Percentiles rank a stretch among this genome's conserved stretches.
phyloP scores from a whole-genome alignment of 2,329 filamentous ascomycete species.

The Aspergillus hiratsukae region DNA sequence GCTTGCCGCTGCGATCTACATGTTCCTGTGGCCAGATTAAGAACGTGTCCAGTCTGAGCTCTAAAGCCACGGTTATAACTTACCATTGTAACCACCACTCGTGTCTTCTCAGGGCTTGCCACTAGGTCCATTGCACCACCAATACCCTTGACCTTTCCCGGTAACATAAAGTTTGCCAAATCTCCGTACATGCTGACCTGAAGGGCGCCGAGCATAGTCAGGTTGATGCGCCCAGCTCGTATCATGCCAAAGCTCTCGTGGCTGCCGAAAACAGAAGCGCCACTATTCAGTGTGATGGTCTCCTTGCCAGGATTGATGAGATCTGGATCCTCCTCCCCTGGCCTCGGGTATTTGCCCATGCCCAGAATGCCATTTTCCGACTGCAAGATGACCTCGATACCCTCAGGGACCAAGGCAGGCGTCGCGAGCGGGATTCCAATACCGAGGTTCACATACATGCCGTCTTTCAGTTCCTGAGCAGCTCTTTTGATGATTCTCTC shows the following conservation, averaged over 20 bases:
- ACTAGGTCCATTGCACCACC: constrained; percentile 75
- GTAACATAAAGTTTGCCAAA: constrained; percentile 86
- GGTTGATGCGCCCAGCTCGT: constrained; percentile 74
- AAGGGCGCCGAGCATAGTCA: constrained; percentile 77
- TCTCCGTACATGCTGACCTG: constrained; percentile 76
- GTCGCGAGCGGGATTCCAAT: constrained; percentile 82
- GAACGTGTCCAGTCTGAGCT: too few species aligned
- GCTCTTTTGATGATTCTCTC: constrained; percentile 76
- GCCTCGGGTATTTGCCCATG: constrained; percentile 71
- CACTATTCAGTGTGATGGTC: constrained; percentile 72
- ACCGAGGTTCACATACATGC: constrained; percentile 86
- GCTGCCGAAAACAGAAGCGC: constrained; percentile 72
- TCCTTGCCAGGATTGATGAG: constrained; percentile 86
- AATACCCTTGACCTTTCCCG: constrained; percentile 81
- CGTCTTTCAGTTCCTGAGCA: constrained; percentile 76
- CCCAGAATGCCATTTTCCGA: constrained; percentile 83
- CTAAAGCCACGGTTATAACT: too few species aligned
- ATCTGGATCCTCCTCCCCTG: constrained; percentile 67
- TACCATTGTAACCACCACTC: constrained; percentile 65
- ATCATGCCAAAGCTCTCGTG: constrained; percentile 87
- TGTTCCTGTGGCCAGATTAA: constrained; percentile 41
- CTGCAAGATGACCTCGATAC: constrained; percentile 73
- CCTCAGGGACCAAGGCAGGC: constrained; percentile 65
- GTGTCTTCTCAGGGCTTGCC: constrained; percentile 65
- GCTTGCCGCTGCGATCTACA: constrained; percentile 63